These are phyloP conservation scores for Cucumis hystrix DNA, from an alignment of 306 rosid genomes.

Conservation along the genomic window DNA sequence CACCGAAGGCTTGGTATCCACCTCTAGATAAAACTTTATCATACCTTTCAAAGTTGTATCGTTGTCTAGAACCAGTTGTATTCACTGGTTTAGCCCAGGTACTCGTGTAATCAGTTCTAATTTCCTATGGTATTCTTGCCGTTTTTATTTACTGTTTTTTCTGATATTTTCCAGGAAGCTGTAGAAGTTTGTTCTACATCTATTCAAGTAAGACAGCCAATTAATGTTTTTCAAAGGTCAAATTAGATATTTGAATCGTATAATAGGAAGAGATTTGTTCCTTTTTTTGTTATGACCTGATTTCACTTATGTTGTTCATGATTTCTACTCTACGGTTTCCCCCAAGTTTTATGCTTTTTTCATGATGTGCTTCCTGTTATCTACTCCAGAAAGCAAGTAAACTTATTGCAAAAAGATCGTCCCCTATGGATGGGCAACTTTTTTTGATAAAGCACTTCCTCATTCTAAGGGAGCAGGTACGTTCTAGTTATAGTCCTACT, in stretches of 20 bases:
- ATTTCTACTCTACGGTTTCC: background rate
- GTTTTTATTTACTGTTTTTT: background rate
- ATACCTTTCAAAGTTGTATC: constrained; percentile 88
- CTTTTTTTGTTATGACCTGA: background rate
- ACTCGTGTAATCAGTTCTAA: constrained; percentile 1
- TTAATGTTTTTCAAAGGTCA: background rate
- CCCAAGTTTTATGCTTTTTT: constrained; percentile 6
- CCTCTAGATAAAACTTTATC: constrained; percentile 90
- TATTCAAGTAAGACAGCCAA: constrained; percentile 52
- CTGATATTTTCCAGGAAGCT: constrained; percentile 59
- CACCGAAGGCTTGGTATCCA: constrained; percentile 79
- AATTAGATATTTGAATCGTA: background rate
- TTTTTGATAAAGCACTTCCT: constrained; percentile 95
- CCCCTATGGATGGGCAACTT: constrained; percentile 92
- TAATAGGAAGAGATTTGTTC: background rate
- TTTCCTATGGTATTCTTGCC: background rate
- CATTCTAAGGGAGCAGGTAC: constrained; percentile 92
- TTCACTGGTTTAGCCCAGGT: constrained; percentile 99
- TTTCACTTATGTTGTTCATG: background rate
- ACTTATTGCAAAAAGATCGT: constrained; percentile 73
- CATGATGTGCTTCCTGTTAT: constrained; percentile 19
- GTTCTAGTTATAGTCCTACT: background rate
- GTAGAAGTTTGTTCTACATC: constrained; percentile 87
- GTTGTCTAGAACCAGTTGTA: constrained; percentile 77
- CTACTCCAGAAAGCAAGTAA: constrained; percentile 80